These are phyloP conservation scores for Papilionanthe hybrid DNA, from an alignment of 116 monocot genomes.

Conservation along the genomic window DNA sequence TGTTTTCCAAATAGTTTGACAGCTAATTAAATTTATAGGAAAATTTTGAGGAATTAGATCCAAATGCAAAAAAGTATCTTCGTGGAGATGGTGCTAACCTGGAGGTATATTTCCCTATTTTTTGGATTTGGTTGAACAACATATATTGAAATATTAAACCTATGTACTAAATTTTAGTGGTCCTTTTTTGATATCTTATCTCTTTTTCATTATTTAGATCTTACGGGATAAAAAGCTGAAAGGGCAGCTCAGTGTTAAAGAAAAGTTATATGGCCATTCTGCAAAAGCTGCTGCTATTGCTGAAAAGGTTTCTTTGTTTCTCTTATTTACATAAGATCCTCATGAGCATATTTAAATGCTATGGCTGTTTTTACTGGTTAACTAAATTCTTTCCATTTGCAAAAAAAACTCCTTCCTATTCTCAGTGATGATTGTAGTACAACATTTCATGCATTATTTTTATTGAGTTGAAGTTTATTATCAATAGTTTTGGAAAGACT, in stretches of 20 bases:
- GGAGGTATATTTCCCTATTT: conserved; percentile 37
- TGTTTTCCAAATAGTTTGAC: not conserved
- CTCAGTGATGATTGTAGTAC: not conserved
- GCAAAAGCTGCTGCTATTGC: conserved; percentile 81
- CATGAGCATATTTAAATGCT: not conserved
- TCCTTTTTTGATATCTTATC: not conserved
- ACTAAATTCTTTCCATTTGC: not conserved
- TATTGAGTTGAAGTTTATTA: not conserved
- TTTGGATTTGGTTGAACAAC: not conserved
- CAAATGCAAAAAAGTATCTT: conserved; percentile 61
- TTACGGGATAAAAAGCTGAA: conserved; percentile 81
- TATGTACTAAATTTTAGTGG: conserved; percentile 1
- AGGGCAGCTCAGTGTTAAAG: conserved; percentile 62
- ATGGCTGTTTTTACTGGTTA: not conserved
- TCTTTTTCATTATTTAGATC: conserved; percentile 19
- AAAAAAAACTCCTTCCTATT: not conserved
- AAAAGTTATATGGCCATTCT: conserved; percentile 67
- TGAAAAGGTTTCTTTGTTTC: conserved; percentile 59
- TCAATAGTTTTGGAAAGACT: not conserved
- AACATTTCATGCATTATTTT: not conserved
- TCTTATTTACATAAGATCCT: not conserved
- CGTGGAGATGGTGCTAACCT: conserved; percentile 65
- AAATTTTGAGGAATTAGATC: conserved; percentile 40
- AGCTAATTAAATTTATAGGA: conserved; percentile 19
- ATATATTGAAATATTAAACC: not conserved